Evolutionary conservation across 2,329 filamentous ascomycete genomes (phyloP), one percentile per base, ranked within the genome.

Genomic region (Tolypocladium sp.): DNA sequence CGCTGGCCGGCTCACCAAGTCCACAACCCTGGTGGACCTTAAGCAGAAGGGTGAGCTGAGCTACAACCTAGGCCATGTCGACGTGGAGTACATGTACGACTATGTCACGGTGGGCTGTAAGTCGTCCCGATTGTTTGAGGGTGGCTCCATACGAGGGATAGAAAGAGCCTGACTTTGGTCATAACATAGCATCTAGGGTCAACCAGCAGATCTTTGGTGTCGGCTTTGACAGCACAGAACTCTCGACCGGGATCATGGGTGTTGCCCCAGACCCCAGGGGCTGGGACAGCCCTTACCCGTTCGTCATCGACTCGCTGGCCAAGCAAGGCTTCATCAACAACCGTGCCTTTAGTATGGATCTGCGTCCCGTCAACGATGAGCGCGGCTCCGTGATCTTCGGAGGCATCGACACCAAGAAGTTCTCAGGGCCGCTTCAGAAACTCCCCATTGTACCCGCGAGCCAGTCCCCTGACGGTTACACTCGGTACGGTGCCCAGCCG

Each of bases 341-440:
- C 57, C 60, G 67, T 1, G 67, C 67, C 3, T 71, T 68, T 60
- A 64, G 64, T n/a, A 60, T 68, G 22, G 62, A 63, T 25, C 59
- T 66, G n/a, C 64, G 65, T 12, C 55, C 60, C n/a, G 59, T 64
- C 20, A 55, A 61, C 0, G 63, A 59, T 37, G 54, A 57, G 7
- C 59, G 59, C 38, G 65, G 63, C 56, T 62, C 65, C 20, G 56
- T 63, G 15, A 66, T 83, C 15, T 84, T 83, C 57, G 82, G 81
- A 22, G 82, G 82, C 25, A 74, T 83, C 56, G 78, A 84, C 63
- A 77, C 71, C 4, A 76, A 71, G 51, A 83, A 82, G 65, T 84
- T 76, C 65, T 69, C 70, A 2, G 83, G 82, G 41, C 63, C 69
- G 5, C 76, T 86, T 4, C 66, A 76, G 57, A 80, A 78, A 35